Evolutionary conservation across 495 filamentous ascomycete genomes (phyloP), one percentile per base, ranked within the genome.

Genomic region (Astrothelium subdiscretum): DNA sequence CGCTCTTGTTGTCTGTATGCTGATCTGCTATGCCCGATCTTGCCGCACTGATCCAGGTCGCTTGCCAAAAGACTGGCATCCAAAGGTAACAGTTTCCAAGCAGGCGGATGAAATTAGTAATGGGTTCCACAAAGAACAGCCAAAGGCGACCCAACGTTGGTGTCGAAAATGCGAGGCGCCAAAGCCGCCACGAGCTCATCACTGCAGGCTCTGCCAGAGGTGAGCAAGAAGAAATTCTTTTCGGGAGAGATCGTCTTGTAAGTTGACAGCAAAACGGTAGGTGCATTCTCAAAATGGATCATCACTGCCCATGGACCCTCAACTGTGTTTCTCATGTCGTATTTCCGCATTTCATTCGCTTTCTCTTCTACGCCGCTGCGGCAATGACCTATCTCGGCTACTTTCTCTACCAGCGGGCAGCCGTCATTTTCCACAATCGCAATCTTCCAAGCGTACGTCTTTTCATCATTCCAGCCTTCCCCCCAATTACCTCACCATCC

Each of bases 251-350:
- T 22, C n/a, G 11, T 18, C 52, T 18, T 52, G 29, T 38, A 44
- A 42, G 24, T 58, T 58, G 31, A 20, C 27, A 29, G 51, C 60
- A 57, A 62, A 42, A 32, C 26, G 44, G 27, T 60, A 90, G 87
- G 72, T 98, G 94, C 74, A 86, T 97, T 63, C 88, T 91, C 1
- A 91, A 89, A 71, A 97, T 98, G 95, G 94, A 98, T 77, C 94
- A 98, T 74, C 94, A 98, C 76, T 98, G 94, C 70, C 92, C 94
- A 0, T 98, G 94, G 94, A 97, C 91, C 1, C 75, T 78, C 48
- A 97, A 95, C 72, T 98, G 94, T 75, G 90, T 97, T 48, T 96
- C 91, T 2, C 81, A 95, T 71, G 84, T 85, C 59, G 95, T 92
- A 13, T 88, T 92, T 69, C 91, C 92, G 12, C 86, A 95, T 74